These are phyloP conservation scores for Moesziomyces globuligerus DNA, from an alignment of 1,284 basidiomycete genomes.

Conservation along the genomic window DNA sequence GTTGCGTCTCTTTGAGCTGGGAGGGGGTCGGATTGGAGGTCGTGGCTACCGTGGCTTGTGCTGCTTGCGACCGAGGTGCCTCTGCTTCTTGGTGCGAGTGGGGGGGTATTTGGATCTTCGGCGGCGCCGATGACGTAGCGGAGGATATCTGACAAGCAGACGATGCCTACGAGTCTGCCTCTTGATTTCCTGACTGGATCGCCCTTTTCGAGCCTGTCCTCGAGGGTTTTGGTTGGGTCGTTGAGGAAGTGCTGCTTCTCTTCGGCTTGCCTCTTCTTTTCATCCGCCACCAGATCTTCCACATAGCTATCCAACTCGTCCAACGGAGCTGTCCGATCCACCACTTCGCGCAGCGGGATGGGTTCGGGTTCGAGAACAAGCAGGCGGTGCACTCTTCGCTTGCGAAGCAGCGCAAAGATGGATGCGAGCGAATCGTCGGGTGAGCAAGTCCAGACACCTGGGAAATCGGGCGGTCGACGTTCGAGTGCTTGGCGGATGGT, in stretches of 20 bases:
- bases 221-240: constrained; percentile 11
- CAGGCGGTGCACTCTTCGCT: constrained; percentile 89
- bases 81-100: constrained; percentile 18
- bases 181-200: constrained; percentile 41
- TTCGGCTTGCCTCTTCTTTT: constrained; percentile 13
- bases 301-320: constrained; percentile 39
- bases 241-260: constrained; percentile 12
- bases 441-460: constrained; percentile 94
- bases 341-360: background rate
- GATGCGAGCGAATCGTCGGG: constrained; percentile 93
- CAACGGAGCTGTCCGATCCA: constrained; percentile 17
- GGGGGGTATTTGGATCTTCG: background rate
- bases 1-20: constrained; percentile 18
- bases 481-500: constrained; percentile 94
- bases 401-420: constrained; percentile 89
- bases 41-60: constrained; percentile 14
- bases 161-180: constrained; percentile 60
- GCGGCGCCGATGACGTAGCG: constrained; percentile 60
- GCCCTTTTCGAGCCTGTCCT: constrained; percentile 41
- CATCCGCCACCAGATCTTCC: constrained; percentile 28
- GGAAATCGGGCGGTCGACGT: constrained; percentile 87
- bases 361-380: constrained; percentile 56
- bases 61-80: constrained; percentile 18
- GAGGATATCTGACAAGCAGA: constrained; percentile 62
- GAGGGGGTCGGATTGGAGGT: constrained; percentile 18